These are phyloP conservation scores for Teratosphaeria nubilosa DNA, from an alignment of 2,329 filamentous ascomycete genomes.

Conservation along the genomic window DNA sequence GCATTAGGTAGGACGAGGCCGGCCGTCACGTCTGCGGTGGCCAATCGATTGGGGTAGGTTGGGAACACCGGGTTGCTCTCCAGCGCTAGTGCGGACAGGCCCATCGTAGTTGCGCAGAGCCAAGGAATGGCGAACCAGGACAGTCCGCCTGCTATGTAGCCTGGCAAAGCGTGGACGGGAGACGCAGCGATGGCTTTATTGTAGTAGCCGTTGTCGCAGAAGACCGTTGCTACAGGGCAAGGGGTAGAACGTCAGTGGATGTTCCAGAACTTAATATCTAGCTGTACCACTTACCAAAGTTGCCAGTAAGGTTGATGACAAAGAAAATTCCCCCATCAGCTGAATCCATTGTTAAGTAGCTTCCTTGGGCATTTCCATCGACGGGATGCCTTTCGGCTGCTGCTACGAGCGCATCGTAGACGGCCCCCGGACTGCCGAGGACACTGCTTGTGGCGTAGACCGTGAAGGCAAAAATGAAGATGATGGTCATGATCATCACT, in stretches of 20 bases:
- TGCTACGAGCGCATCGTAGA: slow-evolving; percentile 67
- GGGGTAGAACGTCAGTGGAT: not conserved
- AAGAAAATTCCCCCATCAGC: slow-evolving; percentile 80
- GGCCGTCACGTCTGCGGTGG: slow-evolving; percentile 62
- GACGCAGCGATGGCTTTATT: slow-evolving; percentile 88
- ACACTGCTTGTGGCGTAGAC: slow-evolving; percentile 64
- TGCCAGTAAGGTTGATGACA: slow-evolving; percentile 74
- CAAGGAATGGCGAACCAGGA: slow-evolving; percentile 91
- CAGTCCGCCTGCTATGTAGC: slow-evolving; percentile 63
- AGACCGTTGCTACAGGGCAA: slow-evolving; percentile 60
- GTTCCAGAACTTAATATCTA: too few species aligned
- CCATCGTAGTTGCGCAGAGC: slow-evolving; percentile 82
- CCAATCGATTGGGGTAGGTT: slow-evolving; percentile 63
- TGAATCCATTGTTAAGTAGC: slow-evolving; percentile 78
- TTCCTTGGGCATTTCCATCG: slow-evolving; percentile 67
- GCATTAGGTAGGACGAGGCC: slow-evolving; percentile 79
- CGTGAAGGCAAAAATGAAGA: slow-evolving; percentile 75
- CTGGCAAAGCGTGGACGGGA: slow-evolving; percentile 72
- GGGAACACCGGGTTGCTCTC: slow-evolving; percentile 65
- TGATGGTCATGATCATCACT: slow-evolving; percentile 72
- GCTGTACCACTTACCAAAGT: slow-evolving; percentile 26
- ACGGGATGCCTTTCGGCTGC: slow-evolving; percentile 64
- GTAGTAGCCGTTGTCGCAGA: slow-evolving; percentile 69
- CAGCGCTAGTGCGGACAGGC: slow-evolving; percentile 67
- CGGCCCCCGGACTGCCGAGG: slow-evolving; percentile 63